phyloP scores from a whole-genome alignment of 2,329 filamentous ascomycete genomes.

The Thyridium curvatum region DNA sequence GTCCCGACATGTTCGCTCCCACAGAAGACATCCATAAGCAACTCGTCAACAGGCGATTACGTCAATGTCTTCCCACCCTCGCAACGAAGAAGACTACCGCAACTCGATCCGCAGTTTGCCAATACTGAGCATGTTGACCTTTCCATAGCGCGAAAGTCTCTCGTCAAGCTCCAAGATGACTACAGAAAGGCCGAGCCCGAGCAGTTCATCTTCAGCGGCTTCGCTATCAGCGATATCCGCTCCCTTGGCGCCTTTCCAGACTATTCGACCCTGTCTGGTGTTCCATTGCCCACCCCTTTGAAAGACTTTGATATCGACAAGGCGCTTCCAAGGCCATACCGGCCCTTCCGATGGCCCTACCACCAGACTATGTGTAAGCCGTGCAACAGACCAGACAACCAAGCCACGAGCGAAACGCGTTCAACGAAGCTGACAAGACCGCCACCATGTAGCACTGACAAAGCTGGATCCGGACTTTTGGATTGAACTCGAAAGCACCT shows the following conservation, averaged over 20 bases:
- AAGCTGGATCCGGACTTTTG: constrained; percentile 81
- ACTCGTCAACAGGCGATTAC: no score
- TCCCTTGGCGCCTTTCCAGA: constrained; percentile 72
- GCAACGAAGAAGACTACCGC: no score
- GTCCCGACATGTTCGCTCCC: no score
- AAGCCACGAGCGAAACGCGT: no score
- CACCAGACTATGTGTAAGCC: constrained; percentile 86
- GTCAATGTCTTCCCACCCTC: no score
- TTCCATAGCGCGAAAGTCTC: constrained; percentile 7
- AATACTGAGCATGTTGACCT: no score
- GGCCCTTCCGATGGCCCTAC: constrained; percentile 78
- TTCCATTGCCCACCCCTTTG: constrained; percentile 62
- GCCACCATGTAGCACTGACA: constrained; percentile 51
- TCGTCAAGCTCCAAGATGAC: constrained; percentile 25
- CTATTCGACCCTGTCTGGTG: constrained; percentile 68
- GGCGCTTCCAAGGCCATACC: constrained; percentile 67
- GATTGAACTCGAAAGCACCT: constrained; percentile 79
- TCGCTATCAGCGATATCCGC: constrained; percentile 63
- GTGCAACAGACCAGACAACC: neutral
- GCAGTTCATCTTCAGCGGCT: constrained; percentile 47
- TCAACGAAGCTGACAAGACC: constrained; percentile 4
- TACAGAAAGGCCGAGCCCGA: constrained; percentile 13
- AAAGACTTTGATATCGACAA: constrained; percentile 60
- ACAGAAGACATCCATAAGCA: no score
- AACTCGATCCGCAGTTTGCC: no score